These are phyloP conservation scores for Tephrocybe sp. DNA, from an alignment of 768 basidiomycete species.

Conservation along the genomic window DNA sequence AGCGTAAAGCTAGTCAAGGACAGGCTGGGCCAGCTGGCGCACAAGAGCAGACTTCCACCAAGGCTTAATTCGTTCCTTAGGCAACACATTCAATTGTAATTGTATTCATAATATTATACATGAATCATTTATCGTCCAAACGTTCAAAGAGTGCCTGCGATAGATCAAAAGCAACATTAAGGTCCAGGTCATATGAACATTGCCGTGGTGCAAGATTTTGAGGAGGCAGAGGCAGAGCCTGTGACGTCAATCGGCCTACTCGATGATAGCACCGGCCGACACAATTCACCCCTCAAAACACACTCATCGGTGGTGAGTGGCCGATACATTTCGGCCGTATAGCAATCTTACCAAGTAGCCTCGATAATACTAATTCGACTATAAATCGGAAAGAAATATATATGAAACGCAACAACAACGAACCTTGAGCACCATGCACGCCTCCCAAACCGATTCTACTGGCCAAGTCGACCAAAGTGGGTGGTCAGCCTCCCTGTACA, in stretches of 20 bases:
- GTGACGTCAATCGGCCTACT: slow-evolving; percentile 1
- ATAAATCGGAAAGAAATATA: not conserved
- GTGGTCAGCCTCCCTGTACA: slow-evolving; percentile 63
- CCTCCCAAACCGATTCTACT: not conserved
- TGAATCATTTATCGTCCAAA: too few relatives aligned
- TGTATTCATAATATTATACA: too few relatives aligned
- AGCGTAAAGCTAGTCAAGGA: slow-evolving; percentile 40
- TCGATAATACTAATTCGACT: not conserved
- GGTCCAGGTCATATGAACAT: too few relatives aligned
- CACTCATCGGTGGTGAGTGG: not conserved
- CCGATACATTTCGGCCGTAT: slow-evolving; percentile 8
- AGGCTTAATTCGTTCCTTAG: not conserved
- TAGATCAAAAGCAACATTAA: too few relatives aligned
- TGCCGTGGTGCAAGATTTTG: too few relatives aligned
- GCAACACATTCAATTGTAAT: too few relatives aligned
- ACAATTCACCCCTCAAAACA: too few relatives aligned
- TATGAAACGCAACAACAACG: not conserved
- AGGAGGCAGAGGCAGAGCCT: too few relatives aligned
- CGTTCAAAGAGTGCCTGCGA: too few relatives aligned
- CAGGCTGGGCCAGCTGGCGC: too few relatives aligned
- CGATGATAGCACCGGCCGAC: not conserved
- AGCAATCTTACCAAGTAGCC: not conserved
- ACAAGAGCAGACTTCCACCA: not conserved
- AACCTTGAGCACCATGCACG: not conserved
- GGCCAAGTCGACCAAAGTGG: slow-evolving; percentile 26